Evolutionary conservation across 208 protist species (phyloP).

Genomic region (Wallacemonas collosoma): DNA sequence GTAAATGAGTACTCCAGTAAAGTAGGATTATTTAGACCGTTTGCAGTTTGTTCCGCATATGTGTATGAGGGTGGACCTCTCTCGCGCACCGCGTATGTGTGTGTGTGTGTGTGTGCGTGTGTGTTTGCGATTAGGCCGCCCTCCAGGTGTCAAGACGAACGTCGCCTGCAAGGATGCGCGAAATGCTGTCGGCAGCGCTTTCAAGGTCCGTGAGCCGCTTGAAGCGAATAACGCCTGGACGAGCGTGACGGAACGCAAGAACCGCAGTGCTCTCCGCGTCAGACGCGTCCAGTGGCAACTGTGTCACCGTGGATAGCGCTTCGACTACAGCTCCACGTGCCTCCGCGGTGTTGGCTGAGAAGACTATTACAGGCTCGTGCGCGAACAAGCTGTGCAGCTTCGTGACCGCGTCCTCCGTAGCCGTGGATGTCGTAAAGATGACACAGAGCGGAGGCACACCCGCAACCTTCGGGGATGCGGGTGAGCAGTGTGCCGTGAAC

Average conservation of each 20-base stretch:
- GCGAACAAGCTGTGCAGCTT: not conserved
- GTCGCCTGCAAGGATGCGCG: slow-evolving; percentile 34
- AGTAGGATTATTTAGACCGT: too few species aligned
- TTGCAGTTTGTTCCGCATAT: too few species aligned
- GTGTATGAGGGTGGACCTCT: too few species aligned
- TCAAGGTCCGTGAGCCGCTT: slow-evolving; percentile 20
- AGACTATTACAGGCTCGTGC: slow-evolving; percentile 2
- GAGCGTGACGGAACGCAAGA: slow-evolving; percentile 41
- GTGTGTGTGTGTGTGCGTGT: not conserved
- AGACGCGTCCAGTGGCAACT: slow-evolving; percentile 9
- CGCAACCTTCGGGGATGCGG: slow-evolving; percentile 27
- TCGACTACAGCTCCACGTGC: not conserved
- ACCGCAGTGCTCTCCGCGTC: not conserved
- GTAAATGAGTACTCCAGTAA: too few species aligned
- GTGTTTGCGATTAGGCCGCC: not conserved
- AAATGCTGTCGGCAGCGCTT: slow-evolving; percentile 27
- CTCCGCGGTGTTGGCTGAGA: slow-evolving; percentile 13
- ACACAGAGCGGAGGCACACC: not conserved
- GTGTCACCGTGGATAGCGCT: slow-evolving; percentile 14
- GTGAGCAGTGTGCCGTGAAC: slow-evolving; percentile 51
- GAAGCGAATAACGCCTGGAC: slow-evolving; percentile 27
- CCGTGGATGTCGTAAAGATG: not conserved
- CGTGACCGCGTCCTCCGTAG: not conserved
- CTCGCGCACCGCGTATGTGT: not conserved
- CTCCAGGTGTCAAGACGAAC: slow-evolving; percentile 10